Evolutionary conservation across 2,329 filamentous ascomycete species (phyloP).

Genomic region (Hymenoscyphus fraxineus): DNA sequence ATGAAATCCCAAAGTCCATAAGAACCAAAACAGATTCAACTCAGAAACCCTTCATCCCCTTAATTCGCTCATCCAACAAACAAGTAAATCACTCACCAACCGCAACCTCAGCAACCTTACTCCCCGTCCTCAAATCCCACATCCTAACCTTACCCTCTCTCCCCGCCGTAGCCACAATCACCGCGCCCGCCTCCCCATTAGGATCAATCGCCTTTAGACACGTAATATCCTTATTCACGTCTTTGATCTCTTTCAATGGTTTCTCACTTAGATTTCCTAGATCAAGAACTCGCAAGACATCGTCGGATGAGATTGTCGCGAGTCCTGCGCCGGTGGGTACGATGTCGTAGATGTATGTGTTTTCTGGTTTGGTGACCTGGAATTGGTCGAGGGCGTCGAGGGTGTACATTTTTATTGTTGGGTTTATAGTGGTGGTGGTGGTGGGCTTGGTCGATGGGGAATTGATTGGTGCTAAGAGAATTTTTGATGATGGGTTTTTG

Average conservation of each 20-base stretch:
- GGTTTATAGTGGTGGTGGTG: constrained; percentile 6
- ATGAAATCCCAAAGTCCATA: neutral
- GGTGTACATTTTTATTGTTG: constrained; percentile 31
- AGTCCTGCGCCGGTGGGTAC: constrained; percentile 30
- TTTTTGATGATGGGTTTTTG: constrained; percentile 1
- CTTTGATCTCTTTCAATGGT: constrained; percentile 45
- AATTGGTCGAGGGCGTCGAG: constrained; percentile 27
- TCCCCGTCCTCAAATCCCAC: constrained; percentile 59
- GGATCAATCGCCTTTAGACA: constrained; percentile 56
- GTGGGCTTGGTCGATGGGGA: neutral
- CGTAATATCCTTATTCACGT: constrained; percentile 60
- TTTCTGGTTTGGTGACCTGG: constrained; percentile 27
- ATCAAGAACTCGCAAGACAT: constrained; percentile 64
- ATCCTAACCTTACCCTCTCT: constrained; percentile 64
- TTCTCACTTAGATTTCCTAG: constrained; percentile 51
- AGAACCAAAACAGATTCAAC: neutral
- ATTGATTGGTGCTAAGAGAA: neutral
- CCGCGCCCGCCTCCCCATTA: constrained; percentile 36
- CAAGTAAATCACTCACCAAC: constrained; percentile 30
- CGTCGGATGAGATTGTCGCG: constrained; percentile 61
- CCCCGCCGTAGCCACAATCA: constrained; percentile 63
- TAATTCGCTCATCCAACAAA: neutral
- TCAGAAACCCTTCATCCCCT: neutral
- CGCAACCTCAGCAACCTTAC: constrained; percentile 40
- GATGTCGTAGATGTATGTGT: constrained; percentile 44